Percentiles rank a stretch among this genome's conserved stretches.
These are phyloP conservation scores for Rehmannia glutinosa DNA, from an alignment of 257 asterid species.

Conservation along the genomic window DNA sequence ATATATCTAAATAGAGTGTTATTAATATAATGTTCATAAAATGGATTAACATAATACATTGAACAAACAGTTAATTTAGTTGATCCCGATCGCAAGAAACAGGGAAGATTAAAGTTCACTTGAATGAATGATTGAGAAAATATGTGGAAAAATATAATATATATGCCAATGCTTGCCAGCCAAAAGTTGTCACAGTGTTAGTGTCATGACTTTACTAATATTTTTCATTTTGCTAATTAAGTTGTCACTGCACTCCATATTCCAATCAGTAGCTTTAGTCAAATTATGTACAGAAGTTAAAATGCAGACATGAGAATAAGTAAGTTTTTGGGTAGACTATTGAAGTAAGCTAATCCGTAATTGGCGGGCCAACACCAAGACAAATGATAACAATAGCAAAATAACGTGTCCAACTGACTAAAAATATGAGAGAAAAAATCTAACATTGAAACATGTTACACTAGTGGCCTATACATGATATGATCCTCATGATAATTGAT, in stretches of 20 bases:
- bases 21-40: no score
- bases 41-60: no score
- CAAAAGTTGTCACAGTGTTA: conserved; percentile 4
- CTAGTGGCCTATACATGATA: conserved; percentile 3
- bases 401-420: neutral
- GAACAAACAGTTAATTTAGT: no score
- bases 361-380: conserved; percentile 14
- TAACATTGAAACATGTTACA: conserved; percentile 10
- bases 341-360: conserved; percentile 15
- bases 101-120: neutral
- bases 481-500: neutral
- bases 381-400: neutral
- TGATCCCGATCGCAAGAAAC: no score
- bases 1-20: no score
- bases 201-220: neutral
- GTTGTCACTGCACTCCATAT: neutral
- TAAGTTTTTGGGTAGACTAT: neutral
- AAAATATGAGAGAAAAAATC: neutral
- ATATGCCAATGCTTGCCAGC: conserved; percentile 1
- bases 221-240: neutral
- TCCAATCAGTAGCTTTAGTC: neutral
- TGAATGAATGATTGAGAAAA: neutral
- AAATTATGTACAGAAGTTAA: neutral
- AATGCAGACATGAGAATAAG: neutral
- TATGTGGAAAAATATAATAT: neutral